phyloP scores from a whole-genome alignment of 78 protist genomes.

The Dictyostelium intermedium region DNA sequence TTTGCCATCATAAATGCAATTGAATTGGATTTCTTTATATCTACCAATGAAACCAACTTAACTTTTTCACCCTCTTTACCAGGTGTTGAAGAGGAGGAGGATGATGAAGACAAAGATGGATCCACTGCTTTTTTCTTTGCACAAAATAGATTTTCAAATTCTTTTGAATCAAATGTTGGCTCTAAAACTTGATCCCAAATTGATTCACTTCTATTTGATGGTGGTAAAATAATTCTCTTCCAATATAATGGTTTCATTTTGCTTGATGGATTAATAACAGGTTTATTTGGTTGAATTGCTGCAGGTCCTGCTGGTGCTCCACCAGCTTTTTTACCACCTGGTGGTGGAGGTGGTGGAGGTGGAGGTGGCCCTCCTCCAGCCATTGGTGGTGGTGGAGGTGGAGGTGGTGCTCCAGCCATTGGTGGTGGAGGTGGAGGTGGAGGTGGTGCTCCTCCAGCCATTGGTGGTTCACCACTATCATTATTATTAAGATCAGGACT shows the following conservation, averaged over 20 bases:
- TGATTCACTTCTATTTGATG: slow-evolving; percentile 47
- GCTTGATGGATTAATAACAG: slow-evolving; percentile 41
- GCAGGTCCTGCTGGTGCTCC: slow-evolving; percentile 68
- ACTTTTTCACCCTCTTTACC: not conserved
- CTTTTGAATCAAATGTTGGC: slow-evolving; percentile 67
- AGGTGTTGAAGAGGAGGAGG: not conserved
- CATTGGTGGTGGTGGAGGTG: slow-evolving; percentile 43
- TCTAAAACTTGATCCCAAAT: slow-evolving; percentile 76
- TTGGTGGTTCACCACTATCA: not conserved
- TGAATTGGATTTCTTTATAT: slow-evolving; percentile 69
- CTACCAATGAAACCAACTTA: slow-evolving; percentile 37
- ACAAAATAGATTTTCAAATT: slow-evolving; percentile 70
- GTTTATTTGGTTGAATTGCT: slow-evolving; percentile 77
- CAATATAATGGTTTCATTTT: slow-evolving; percentile 82
- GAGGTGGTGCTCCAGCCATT: not conserved
- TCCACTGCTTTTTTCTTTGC: slow-evolving; percentile 37
- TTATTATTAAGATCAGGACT: not conserved
- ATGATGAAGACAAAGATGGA: not conserved
- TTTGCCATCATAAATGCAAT: slow-evolving; percentile 73
- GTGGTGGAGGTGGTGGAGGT: slow-evolving; percentile 78
- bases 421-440: slow-evolving; percentile 46
- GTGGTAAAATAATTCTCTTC: slow-evolving; percentile 59
- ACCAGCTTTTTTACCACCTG: slow-evolving; percentile 21
- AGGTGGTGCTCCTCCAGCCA: not conserved
- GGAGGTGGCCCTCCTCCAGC: slow-evolving; percentile 60